Evolutionary conservation across 176 grass and related monocot genomes (phyloP), one percentile per base, ranked within the genome.

Genomic region (Phragmites australis): DNA sequence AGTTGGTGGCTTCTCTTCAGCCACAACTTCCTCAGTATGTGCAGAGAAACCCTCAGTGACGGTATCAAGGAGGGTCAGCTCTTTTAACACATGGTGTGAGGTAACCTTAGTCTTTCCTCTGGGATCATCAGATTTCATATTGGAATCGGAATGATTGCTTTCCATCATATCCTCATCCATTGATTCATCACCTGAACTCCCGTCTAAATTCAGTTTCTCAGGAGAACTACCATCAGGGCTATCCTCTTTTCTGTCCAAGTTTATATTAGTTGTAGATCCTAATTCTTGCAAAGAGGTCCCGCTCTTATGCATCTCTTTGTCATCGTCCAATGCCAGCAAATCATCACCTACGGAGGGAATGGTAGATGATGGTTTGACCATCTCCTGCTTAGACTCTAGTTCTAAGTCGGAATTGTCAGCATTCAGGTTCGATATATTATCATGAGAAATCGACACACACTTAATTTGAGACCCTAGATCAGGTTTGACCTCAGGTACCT

Each of bases 401-500:
- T 88, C 80, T 84, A 93, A 91, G 90, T 90, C 88, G 91, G 78
- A 97, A 79, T 85, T 88, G 51, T 87, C 80, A 87, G 85, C 83
- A 89, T 93, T 97, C 79, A 90, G 46, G 65, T 83, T 91, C 79
- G 76, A 84, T 78, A 88, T 74, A 84, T 52, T 77, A 81, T 92
- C 83, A 82, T 69, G 77, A 70, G 61, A 86, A 97, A 97, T 84
- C 61, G 68, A 90, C 67, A 76, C 83, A 89, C 55, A 88, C 67
- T 90, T 86, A 83, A 84, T 82, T 84, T 90, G 79, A 82, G 80
- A 93, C 59, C 86, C 83, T 78, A 88, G 53, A 82, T 86, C 82
- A 65, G 79, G 81, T 65, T 73, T 88, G 63, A 79, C 76, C 83
- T 84, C 86, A 87, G 93, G 62, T 92, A 93, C 86, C 88, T 97